These are phyloP conservation scores for Knufia petricola DNA, from an alignment of 2,329 filamentous ascomycete genomes.

Conservation along the genomic window DNA sequence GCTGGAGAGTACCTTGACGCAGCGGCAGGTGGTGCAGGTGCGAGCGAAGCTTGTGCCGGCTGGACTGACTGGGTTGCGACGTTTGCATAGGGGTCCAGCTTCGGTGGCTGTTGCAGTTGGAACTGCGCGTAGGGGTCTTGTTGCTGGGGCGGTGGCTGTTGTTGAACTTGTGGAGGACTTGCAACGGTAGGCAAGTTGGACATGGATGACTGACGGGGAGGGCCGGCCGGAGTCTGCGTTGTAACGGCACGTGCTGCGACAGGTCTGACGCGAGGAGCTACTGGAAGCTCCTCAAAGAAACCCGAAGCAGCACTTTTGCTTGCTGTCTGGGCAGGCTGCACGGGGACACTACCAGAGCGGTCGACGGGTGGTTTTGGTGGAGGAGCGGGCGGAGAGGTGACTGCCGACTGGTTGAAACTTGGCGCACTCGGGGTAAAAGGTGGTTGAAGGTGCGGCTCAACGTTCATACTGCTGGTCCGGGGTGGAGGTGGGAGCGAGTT, in stretches of 20 bases:
- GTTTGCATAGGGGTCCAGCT: slow-evolving; percentile 27
- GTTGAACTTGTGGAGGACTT: slow-evolving; percentile 10
- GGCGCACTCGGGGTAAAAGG: slow-evolving; percentile 28
- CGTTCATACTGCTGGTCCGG: slow-evolving; percentile 53
- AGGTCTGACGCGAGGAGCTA: slow-evolving; percentile 52
- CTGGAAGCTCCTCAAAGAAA: slow-evolving; percentile 72
- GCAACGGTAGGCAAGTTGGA: neutral
- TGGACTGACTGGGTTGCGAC: slow-evolving; percentile 14
- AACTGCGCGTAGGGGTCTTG: slow-evolving; percentile 24
- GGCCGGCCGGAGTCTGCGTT: slow-evolving; percentile 21
- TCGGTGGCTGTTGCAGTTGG: slow-evolving; percentile 27
- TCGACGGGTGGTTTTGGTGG: slow-evolving; percentile 15
- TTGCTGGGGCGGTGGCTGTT: slow-evolving; percentile 22
- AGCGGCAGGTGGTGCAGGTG: slow-evolving; percentile 30
- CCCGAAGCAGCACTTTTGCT: slow-evolving; percentile 30
- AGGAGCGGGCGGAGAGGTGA: slow-evolving; percentile 12
- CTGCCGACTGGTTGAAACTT: neutral
- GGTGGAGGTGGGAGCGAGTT: slow-evolving; percentile 45
- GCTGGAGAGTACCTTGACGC: slow-evolving; percentile 37
- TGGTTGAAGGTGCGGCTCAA: slow-evolving; percentile 24
- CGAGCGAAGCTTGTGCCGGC: slow-evolving; percentile 23
- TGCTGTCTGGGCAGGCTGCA: slow-evolving; percentile 10
- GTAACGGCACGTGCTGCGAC: slow-evolving; percentile 32
- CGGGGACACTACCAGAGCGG: slow-evolving; percentile 11
- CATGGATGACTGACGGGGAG: slow-evolving; percentile 10